These are phyloP conservation scores for Peniophora sp. DNA, from an alignment of 1,284 basidiomycete genomes.

Conservation along the genomic window DNA sequence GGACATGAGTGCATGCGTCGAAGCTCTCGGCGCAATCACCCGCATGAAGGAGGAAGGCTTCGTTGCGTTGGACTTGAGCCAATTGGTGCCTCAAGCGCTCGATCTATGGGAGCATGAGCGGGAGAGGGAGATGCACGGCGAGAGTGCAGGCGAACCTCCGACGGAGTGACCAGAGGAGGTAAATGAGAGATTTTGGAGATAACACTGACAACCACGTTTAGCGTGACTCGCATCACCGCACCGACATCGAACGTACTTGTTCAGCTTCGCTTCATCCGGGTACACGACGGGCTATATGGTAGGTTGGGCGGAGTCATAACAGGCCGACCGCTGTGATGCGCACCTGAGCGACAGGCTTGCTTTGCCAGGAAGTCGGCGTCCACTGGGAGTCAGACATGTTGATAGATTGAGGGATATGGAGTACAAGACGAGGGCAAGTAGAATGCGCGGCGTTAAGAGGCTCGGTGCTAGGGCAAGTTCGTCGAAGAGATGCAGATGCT, in stretches of 20 bases:
- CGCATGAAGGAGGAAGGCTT: slow-evolving; percentile 92
- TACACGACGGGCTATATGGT: not conserved
- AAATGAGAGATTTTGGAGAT: slow-evolving; percentile 67
- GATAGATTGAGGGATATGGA: no score
- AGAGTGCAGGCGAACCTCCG: slow-evolving; percentile 55
- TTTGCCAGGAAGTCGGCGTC: not conserved
- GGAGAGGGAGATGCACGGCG: not conserved
- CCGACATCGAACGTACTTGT: not conserved
- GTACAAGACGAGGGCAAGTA: no score
- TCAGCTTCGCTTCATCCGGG: not conserved
- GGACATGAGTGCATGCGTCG: slow-evolving; percentile 81
- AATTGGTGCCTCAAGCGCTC: slow-evolving; percentile 81
- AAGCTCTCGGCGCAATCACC: slow-evolving; percentile 97
- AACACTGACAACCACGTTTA: slow-evolving; percentile 39
- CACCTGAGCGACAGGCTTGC: not conserved
- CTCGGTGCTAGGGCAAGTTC: no score
- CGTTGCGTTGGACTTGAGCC: slow-evolving; percentile 72
- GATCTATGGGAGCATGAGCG: slow-evolving; percentile 45
- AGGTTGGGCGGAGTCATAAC: not conserved
- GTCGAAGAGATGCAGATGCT: no score
- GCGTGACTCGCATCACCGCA: not conserved
- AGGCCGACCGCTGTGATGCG: not conserved
- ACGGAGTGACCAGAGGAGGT: slow-evolving; percentile 84
- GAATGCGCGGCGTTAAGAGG: no score
- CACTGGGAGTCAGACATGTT: not conserved